Evolutionary conservation across 345 rosid genomes (phyloP).

Genomic region (Gossypium bickii): DNA sequence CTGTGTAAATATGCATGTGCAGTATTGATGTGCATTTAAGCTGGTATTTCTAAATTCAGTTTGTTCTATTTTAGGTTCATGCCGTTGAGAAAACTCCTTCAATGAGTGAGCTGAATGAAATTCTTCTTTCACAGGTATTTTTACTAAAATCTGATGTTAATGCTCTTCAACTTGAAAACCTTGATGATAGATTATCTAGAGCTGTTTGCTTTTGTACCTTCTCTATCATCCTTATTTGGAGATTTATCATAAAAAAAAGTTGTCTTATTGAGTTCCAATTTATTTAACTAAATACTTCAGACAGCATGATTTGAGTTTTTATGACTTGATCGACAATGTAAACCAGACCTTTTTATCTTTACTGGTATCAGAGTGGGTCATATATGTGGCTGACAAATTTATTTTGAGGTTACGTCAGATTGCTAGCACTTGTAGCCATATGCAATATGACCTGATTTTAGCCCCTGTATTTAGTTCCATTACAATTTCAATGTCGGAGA

Average conservation of each 20-base stretch:
- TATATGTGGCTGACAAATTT: not conserved
- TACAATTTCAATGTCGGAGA: not conserved
- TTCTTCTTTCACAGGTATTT: constrained; percentile 14
- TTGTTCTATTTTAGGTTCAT: constrained; percentile 52
- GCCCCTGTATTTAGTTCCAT: not conserved
- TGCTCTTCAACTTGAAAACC: not conserved
- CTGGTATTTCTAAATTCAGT: constrained; percentile 18
- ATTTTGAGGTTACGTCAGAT: not conserved
- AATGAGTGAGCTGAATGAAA: constrained; percentile 88
- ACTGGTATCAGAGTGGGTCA: not conserved
- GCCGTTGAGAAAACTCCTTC: constrained; percentile 94
- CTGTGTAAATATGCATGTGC: not conserved
- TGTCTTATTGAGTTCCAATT: not conserved
- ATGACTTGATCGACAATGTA: not conserved
- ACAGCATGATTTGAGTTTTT: not conserved
- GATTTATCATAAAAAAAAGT: not conserved
- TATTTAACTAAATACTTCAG: not conserved
- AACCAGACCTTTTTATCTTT: not conserved
- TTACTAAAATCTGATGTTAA: not conserved
- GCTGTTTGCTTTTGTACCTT: constrained; percentile 15
- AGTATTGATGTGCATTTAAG: constrained; percentile 2
- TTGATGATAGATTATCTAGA: constrained; percentile 2
- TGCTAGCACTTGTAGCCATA: not conserved
- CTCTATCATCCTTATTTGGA: not conserved
- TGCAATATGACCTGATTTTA: not conserved